Evolutionary conservation across 1,139 yeast genomes (phyloP), one percentile per base, ranked within the genome.

Genomic region (Debaryomycetaceae sp.): DNA sequence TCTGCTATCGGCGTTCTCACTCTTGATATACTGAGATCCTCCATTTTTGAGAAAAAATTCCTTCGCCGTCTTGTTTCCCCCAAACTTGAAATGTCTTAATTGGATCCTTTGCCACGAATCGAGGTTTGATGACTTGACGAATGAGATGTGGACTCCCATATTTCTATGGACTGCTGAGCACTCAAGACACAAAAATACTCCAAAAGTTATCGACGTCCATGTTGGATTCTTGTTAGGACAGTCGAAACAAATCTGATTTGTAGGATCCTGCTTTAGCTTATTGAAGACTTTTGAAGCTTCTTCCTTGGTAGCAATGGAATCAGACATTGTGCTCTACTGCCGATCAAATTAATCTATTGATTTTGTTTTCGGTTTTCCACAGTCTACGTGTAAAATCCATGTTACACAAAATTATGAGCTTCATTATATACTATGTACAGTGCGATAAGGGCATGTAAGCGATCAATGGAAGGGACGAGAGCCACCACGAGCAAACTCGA

Each of bases 401-500:
- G 36, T 43, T 39, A 43, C 45, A 43, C 45, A 43, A 43, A 43
- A 27, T n/a, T 36, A 22, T 39, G 27, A 36, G 30, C 24, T 37
- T 11, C 33, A 40, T 23, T 36, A 36, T 39, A 37, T 36, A 43
- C 40, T 36, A 33, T 43, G 34, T 23, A 36, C 39, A 27, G 30
- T 41, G 17, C n/a, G 13, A 13, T 14, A 24, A 14, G 34, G 34
- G 38, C 42, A 43, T 44, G 40, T 40, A 42, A 42, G 42, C 39
- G 31, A 44, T 65, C 63, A 89, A 55, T 91, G 90, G 81, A 87
- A 89, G 47, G 86, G 87, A 72, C 96, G 83, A 42, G 96, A 85
- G 42, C 90, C 95, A 54, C 97, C 97, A 63, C 97, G 85, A 43
- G 90, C 97, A 63, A 95, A 87, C 68, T 95, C 99, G 60, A 93